phyloP scores from a whole-genome alignment of 192 early-diverging fungal species.

The Geranomyces michiganensis region DNA sequence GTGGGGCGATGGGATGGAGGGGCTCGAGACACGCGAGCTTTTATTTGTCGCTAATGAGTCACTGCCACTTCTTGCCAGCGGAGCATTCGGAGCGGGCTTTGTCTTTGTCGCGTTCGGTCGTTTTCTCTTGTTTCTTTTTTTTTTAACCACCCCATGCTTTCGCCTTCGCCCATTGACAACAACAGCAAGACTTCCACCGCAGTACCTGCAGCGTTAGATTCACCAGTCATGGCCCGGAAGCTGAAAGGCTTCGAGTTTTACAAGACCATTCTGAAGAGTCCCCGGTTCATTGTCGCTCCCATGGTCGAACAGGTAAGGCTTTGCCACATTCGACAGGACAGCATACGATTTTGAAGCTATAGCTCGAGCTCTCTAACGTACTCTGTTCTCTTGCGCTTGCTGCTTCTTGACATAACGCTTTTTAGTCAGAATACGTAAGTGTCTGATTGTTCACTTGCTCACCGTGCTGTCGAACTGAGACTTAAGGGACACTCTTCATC shows the following conservation, averaged over 20 bases:
- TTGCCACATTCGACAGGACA: too few relatives aligned
- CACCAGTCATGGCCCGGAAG: constrained; percentile 43
- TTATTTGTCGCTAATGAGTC: too few relatives aligned
- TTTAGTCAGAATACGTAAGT: constrained; percentile 81
- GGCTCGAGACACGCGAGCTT: too few relatives aligned
- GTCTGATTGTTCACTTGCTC: not conserved
- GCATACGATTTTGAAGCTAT: too few relatives aligned
- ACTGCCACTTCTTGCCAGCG: too few relatives aligned
- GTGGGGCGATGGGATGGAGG: too few relatives aligned
- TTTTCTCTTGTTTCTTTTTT: not conserved
- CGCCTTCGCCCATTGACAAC: not conserved
- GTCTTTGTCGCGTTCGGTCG: too few relatives aligned
- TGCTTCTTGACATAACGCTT: not conserved
- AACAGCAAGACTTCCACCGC: too few relatives aligned
- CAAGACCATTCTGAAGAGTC: constrained; percentile 68
- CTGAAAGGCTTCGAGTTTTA: constrained; percentile 81
- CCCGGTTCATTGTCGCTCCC: constrained; percentile 83
- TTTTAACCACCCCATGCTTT: not conserved
- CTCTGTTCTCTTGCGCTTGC: not conserved
- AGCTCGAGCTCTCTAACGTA: too few relatives aligned
- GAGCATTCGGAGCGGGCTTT: too few relatives aligned
- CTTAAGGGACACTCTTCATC: too few relatives aligned
- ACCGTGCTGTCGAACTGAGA: not conserved
- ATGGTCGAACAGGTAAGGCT: constrained; percentile 72
- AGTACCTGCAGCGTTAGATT: too few relatives aligned